Evolutionary conservation across 129 eudicot species (phyloP).

Genomic region (Pulicaria dysenterica): DNA sequence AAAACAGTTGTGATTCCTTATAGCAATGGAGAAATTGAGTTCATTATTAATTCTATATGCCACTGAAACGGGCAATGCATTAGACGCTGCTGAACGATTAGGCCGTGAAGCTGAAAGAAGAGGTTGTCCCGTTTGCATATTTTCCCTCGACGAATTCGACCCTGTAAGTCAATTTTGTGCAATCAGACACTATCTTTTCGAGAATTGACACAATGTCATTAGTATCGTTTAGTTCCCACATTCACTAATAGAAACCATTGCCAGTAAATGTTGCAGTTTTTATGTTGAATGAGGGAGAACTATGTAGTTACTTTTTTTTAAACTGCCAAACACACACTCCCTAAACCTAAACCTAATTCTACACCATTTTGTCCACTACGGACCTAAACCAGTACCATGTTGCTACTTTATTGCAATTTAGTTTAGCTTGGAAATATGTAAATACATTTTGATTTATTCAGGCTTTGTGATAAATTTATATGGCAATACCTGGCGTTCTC

Average conservation of each 20-base stretch:
- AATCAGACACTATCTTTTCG: background rate
- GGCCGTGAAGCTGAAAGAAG: constrained; percentile 91
- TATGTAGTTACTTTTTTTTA: background rate
- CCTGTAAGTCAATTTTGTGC: constrained; percentile 42
- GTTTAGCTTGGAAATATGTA: background rate
- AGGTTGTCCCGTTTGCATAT: constrained; percentile 60
- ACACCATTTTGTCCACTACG: no score
- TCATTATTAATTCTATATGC: constrained; percentile 65
- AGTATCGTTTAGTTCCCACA: background rate
- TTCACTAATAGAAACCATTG: background rate
- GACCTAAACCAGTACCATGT: background rate
- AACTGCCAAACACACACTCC: no score
- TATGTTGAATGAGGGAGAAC: background rate
- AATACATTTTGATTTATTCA: no score
- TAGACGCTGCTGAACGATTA: constrained; percentile 82
- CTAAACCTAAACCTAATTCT: no score
- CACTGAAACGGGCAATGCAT: constrained; percentile 79
- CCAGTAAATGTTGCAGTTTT: background rate
- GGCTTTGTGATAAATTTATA: background rate
- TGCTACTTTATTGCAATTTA: background rate
- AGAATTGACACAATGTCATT: background rate
- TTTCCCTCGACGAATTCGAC: constrained; percentile 72
- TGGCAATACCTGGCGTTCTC: background rate
- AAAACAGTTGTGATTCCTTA: background rate
- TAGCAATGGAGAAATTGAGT: constrained; percentile 26